phyloP scores from a whole-genome alignment of 2,329 filamentous ascomycete genomes.

The Alternaria triticimaculans region DNA sequence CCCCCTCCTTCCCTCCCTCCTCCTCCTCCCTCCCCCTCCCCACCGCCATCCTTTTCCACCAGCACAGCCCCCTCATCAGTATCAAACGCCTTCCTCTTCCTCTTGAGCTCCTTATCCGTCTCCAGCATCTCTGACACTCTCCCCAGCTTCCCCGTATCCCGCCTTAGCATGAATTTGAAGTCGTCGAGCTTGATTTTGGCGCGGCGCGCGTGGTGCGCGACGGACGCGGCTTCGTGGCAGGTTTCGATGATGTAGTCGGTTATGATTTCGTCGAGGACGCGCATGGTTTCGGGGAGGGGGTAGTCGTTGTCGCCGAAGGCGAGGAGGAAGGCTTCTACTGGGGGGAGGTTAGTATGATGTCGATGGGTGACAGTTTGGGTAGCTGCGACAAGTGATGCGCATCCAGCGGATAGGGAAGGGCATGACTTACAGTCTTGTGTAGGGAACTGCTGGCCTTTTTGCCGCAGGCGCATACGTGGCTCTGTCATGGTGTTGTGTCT shows the following conservation, averaged over 20 bases:
- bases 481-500: conserved; percentile 51
- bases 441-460: conserved; percentile 56
- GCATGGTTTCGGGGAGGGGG: conserved; percentile 82
- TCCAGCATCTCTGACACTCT: conserved; percentile 84
- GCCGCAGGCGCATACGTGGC: conserved; percentile 56
- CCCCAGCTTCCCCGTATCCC: conserved; percentile 84
- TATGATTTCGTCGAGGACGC: conserved; percentile 90
- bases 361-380: too few species aligned
- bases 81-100: conserved; percentile 77
- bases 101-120: conserved; percentile 86
- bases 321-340: conserved; percentile 77
- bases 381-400: too few species aligned
- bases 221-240: conserved; percentile 85
- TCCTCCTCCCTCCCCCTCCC: conserved; percentile 4
- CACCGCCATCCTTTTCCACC: conserved; percentile 37
- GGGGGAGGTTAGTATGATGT: neutral
- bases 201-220: conserved; percentile 83
- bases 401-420: too few species aligned
- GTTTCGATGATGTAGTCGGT: conserved; percentile 93
- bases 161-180: conserved; percentile 90
- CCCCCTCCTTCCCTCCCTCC: neutral
- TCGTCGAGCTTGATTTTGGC: conserved; percentile 99
- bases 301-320: conserved; percentile 79
- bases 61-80: conserved; percentile 69
- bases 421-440: conserved; percentile 49